Conservation (phyloP, 805 yeast species). For the Hanseniaspora meyeri region DNA sequence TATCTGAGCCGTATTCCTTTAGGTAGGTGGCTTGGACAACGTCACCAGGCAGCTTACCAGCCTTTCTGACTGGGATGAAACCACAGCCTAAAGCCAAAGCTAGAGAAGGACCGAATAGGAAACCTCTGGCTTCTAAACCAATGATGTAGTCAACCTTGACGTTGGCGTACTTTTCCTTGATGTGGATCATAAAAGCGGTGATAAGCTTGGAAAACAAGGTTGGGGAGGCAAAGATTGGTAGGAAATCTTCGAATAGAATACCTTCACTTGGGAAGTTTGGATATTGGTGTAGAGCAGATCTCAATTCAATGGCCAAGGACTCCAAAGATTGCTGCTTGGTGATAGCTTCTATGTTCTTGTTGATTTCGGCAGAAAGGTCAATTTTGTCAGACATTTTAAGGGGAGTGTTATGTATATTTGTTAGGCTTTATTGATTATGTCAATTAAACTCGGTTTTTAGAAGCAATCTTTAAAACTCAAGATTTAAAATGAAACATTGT, state of each 20-base stretch:
- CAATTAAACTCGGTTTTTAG: neutral
- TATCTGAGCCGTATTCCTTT: constrained; percentile 90
- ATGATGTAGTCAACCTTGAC: constrained; percentile 73
- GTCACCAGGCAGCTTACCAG: constrained; percentile 89
- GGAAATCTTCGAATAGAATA: constrained; percentile 84
- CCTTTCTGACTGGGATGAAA: constrained; percentile 89
- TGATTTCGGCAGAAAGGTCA: constrained; percentile 1
- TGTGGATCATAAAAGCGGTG: constrained; percentile 64
- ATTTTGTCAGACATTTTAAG: constrained; percentile 1
- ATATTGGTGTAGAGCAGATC: constrained; percentile 55
- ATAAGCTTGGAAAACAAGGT: constrained; percentile 66
- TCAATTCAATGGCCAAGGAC: constrained; percentile 35
- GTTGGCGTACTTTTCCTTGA: constrained; percentile 42
- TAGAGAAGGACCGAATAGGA: constrained; percentile 87
- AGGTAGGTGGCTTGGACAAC: constrained; percentile 55
- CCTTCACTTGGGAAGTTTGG: constrained; percentile 94
- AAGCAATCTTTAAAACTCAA: no score
- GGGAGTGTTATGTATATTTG: neutral
- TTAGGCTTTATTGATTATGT: neutral
- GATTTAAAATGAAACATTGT: no score
- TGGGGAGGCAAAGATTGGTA: constrained; percentile 85
- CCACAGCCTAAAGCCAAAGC: constrained; percentile 84
- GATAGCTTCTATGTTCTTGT: neutral
- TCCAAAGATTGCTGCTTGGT: constrained; percentile 14
- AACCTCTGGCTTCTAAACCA: constrained; percentile 95